Conservation (phyloP, 1,139 yeast genomes). For the Geotrichum candidum region DNA sequence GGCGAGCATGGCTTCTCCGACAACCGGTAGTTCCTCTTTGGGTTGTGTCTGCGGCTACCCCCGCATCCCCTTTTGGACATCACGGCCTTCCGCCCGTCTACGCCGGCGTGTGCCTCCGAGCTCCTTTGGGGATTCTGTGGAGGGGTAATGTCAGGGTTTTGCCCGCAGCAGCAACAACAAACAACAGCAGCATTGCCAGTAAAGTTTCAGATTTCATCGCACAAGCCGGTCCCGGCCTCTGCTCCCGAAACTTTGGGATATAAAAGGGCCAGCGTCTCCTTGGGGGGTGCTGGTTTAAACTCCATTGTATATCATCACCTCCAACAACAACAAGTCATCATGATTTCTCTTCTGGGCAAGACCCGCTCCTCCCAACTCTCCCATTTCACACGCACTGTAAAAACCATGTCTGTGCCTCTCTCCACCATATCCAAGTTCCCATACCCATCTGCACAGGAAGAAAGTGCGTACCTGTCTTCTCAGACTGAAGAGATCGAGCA, state of each 20-base stretch:
- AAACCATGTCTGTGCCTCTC: background rate
- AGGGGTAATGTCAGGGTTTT: background rate
- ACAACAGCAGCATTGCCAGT: background rate
- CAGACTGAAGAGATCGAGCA: slow-evolving; percentile 38
- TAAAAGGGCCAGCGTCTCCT: no score
- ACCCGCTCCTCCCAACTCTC: background rate
- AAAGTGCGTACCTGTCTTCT: slow-evolving; percentile 29
- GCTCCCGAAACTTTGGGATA: no score
- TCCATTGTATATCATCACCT: background rate
- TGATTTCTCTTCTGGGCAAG: background rate
- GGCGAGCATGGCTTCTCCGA: background rate
- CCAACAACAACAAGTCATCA: background rate
- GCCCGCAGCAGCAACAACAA: background rate
- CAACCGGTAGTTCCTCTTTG: background rate
- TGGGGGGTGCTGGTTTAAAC: no score
- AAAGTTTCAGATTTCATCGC: no score
- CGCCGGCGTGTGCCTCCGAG: background rate
- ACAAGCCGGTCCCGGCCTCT: no score
- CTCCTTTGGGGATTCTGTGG: background rate
- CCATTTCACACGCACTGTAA: background rate
- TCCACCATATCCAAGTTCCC: slow-evolving; percentile 36
- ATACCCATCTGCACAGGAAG: slow-evolving; percentile 35
- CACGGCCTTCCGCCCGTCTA: background rate
- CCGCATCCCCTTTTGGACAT: background rate
- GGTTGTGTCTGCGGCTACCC: background rate